Evolutionary conservation across 768 basidiomycete genomes (phyloP).

Genomic region (Russula dissimulans): DNA sequence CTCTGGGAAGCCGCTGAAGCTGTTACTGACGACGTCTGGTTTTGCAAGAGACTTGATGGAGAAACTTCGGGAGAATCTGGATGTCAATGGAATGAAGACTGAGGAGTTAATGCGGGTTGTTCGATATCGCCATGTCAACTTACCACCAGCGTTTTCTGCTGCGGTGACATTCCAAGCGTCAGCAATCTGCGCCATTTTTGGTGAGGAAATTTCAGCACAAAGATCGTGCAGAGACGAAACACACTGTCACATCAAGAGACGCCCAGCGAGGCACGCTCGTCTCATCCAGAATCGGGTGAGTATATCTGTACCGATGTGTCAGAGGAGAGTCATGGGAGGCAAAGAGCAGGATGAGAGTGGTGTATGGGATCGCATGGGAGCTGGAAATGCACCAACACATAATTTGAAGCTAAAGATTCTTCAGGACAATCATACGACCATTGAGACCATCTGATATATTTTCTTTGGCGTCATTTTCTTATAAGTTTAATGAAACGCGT

Average conservation of each 20-base stretch:
- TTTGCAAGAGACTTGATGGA: background rate
- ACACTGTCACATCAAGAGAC: background rate
- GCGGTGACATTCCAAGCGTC: background rate
- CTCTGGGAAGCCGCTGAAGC: background rate
- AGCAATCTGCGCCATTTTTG: background rate
- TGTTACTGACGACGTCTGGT: background rate
- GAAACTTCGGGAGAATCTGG: conserved; percentile 1
- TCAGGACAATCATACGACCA: background rate
- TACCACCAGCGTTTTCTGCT: background rate
- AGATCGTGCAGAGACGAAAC: background rate
- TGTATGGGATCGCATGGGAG: too few species aligned
- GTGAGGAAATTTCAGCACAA: background rate
- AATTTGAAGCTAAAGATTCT: background rate
- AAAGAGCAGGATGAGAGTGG: background rate
- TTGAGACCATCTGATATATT: background rate
- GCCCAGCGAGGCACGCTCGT: conserved; percentile 1
- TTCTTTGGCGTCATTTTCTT: background rate
- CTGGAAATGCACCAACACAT: background rate
- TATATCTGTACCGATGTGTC: background rate
- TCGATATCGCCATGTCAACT: background rate
- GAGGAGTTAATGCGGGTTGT: background rate
- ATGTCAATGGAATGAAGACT: background rate
- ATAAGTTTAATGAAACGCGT: background rate
- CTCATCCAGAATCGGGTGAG: background rate
- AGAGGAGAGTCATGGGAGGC: background rate